phyloP scores from a whole-genome alignment of 371 early-diverging fungal genomes.

The Haplosporangium sp. region DNA sequence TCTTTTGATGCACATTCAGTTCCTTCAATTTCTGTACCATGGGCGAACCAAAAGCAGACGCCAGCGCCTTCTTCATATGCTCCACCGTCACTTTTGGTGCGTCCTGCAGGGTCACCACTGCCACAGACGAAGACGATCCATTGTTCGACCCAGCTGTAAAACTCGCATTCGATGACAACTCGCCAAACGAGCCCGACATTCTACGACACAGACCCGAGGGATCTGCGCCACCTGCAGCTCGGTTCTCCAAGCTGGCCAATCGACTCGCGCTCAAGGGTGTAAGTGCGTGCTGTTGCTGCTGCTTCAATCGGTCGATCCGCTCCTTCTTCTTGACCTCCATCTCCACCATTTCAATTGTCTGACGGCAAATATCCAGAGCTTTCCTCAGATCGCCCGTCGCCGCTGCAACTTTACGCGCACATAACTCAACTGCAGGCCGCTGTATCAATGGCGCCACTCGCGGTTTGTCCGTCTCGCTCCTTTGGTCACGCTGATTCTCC shows the following conservation, averaged over 20 bases:
- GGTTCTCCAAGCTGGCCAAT: conserved; percentile 30
- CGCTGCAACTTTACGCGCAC: conserved; percentile 92
- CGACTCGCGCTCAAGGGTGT: conserved; percentile 34
- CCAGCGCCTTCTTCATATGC: conserved; percentile 81
- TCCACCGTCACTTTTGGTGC: conserved; percentile 81
- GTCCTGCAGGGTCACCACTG: conserved; percentile 20
- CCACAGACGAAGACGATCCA: neutral
- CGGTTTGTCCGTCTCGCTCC: conserved; percentile 17
- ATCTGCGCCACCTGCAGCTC: conserved; percentile 23
- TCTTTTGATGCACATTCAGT: conserved; percentile 84
- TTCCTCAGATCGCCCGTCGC: conserved; percentile 92
- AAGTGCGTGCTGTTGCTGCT: neutral
- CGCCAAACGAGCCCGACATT: neutral
- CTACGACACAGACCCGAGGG: conserved; percentile 8
- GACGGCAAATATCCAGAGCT: conserved; percentile 91
- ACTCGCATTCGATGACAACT: neutral
- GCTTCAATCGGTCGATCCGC: neutral
- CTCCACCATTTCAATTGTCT: conserved; percentile 86
- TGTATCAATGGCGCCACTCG: conserved; percentile 73
- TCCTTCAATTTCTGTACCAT: conserved; percentile 70
- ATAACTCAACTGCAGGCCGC: conserved; percentile 88
- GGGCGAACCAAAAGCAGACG: conserved; percentile 72
- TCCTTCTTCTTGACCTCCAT: conserved; percentile 62
- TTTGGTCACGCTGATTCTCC: conserved; percentile 18
- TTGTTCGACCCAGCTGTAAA: neutral